Base-by-base conservation (phyloP, 164 flowering plant genomes). In the Liriodendron chinense region DNA sequence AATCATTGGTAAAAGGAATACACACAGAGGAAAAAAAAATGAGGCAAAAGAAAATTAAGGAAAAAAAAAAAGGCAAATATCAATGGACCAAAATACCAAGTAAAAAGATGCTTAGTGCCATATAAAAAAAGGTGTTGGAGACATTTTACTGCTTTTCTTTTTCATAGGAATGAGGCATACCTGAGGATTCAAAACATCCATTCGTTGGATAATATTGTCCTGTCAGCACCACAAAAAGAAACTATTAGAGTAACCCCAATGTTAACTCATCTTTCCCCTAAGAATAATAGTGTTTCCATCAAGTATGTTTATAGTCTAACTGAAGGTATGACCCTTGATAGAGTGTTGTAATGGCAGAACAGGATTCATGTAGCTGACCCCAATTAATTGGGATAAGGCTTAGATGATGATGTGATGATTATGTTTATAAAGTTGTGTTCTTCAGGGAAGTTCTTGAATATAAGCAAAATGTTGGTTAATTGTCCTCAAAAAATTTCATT, bases 171-270 rank as follows among this genome's bases (percentile, higher is more conserved):
- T 28, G 3, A 13, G 67, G 48, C 28, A 67, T 89, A 92, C 98
- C 97, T 94, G 98, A 72, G 98, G 97, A 76, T 92, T 94, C 83
- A 94, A 70, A 22, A 86, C 86, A 66, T 87, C 84, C 89, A 92
- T 88, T 69, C 75, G 92, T 24, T 47, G 62, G 61, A 92, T 79
- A 53, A 96, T 82, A 63, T 83, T 86, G 49, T 84, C 92, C 99
- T 96, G 88, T 61, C 43, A 80, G 43, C 79, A 75, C 24, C 68
- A 69, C 66, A 53, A 76, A 43, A 72, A 28, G 43, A 34, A 59
- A 59, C 21, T 26, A 21, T 53, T 34, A 34, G 43, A 34, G 43
- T 34, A 34, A 34, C 43, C 43, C 43, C 43, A 34, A 34, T 34
- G 7, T 3, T 34, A 34, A 34, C 43, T 34, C 3, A 34, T 34